Conservation (phyloP, 805 yeast species). For the Scheffersomyces lignosus region DNA sequence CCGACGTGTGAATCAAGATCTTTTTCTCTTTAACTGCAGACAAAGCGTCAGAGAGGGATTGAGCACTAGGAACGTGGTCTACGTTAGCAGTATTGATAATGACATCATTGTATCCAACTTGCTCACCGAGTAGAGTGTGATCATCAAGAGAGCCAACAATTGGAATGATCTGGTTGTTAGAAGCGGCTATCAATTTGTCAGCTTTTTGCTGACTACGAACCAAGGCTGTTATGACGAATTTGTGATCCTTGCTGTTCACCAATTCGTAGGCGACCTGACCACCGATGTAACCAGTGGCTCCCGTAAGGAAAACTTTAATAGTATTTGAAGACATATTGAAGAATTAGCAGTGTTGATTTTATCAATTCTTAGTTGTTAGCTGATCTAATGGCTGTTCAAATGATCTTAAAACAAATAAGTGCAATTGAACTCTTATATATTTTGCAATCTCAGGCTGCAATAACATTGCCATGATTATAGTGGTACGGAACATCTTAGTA, state of each 20-base stretch:
- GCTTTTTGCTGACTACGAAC: slow-evolving; percentile 22
- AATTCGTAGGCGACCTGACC: slow-evolving; percentile 26
- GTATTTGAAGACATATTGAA: too few relatives aligned
- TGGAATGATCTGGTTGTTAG: slow-evolving; percentile 15
- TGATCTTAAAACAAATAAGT: too few relatives aligned
- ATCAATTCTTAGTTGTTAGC: too few relatives aligned
- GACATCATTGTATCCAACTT: slow-evolving; percentile 23
- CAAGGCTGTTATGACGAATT: slow-evolving; percentile 20
- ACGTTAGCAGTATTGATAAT: slow-evolving; percentile 32
- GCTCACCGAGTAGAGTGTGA: slow-evolving; percentile 11
- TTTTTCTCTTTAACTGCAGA: slow-evolving; percentile 10
- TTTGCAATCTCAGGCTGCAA: too few relatives aligned
- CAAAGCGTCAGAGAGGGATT: slow-evolving; percentile 19
- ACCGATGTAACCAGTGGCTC: slow-evolving; percentile 39
- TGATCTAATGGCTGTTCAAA: too few relatives aligned
- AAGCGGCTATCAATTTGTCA: slow-evolving; percentile 8
- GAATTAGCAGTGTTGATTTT: too few relatives aligned
- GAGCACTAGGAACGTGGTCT: slow-evolving; percentile 24
- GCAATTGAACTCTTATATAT: too few relatives aligned
- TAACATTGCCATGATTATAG: too few relatives aligned
- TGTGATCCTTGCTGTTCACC: slow-evolving; percentile 10
- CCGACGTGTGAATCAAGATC: slow-evolving; percentile 36
- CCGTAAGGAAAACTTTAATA: slow-evolving; percentile 21
- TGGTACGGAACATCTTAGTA: too few relatives aligned
- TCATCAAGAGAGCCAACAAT: slow-evolving; percentile 24